These are phyloP conservation scores for Erigeron philadelphicus DNA, from an alignment of 140 eudicot genomes.

Conservation along the genomic window DNA sequence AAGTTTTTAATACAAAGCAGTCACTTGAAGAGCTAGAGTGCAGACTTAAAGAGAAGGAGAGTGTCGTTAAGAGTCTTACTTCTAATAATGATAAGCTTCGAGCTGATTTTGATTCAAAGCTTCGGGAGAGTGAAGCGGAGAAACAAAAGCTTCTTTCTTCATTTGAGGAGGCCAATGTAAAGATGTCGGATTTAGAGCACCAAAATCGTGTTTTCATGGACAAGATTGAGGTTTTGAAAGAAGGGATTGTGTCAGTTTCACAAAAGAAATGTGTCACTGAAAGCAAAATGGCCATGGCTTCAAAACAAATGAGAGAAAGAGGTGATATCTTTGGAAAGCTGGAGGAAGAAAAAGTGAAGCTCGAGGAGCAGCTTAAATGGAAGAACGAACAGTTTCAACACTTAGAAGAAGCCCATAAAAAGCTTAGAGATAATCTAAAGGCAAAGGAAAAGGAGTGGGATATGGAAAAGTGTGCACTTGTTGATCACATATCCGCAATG, in stretches of 20 bases:
- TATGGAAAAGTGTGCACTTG: slow-evolving; percentile 46
- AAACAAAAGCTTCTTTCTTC: slow-evolving; percentile 41
- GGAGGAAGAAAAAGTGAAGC: slow-evolving; percentile 56
- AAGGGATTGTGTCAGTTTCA: slow-evolving; percentile 40
- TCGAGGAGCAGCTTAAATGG: slow-evolving; percentile 78
- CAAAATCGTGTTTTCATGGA: slow-evolving; percentile 41
- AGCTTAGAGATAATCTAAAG: slow-evolving; percentile 37
- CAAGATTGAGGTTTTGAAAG: slow-evolving; percentile 50
- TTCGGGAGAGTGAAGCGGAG: slow-evolving; percentile 52
- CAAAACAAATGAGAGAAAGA: slow-evolving; percentile 45
- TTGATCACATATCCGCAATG: slow-evolving; percentile 52
- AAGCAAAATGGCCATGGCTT: slow-evolving; percentile 41
- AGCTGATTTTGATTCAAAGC: slow-evolving; percentile 40
- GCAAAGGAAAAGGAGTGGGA: slow-evolving; percentile 65
- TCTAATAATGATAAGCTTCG: slow-evolving; percentile 58
- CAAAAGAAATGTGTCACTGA: slow-evolving; percentile 46
- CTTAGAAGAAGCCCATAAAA: slow-evolving; percentile 74
- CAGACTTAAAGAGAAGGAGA: slow-evolving; percentile 54
- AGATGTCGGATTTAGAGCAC: slow-evolving; percentile 37
- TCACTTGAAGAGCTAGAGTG: slow-evolving; percentile 40
- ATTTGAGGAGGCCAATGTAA: slow-evolving; percentile 59
- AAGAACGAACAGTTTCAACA: slow-evolving; percentile 70
- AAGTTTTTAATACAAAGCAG: slow-evolving; percentile 34
- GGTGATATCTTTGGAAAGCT: slow-evolving; percentile 48
- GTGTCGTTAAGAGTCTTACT: slow-evolving; percentile 34